Evolutionary conservation across 2,329 filamentous ascomycete species (phyloP), one percentile per base, ranked within the genome.

Genomic region (Sarocladium oryzae): DNA sequence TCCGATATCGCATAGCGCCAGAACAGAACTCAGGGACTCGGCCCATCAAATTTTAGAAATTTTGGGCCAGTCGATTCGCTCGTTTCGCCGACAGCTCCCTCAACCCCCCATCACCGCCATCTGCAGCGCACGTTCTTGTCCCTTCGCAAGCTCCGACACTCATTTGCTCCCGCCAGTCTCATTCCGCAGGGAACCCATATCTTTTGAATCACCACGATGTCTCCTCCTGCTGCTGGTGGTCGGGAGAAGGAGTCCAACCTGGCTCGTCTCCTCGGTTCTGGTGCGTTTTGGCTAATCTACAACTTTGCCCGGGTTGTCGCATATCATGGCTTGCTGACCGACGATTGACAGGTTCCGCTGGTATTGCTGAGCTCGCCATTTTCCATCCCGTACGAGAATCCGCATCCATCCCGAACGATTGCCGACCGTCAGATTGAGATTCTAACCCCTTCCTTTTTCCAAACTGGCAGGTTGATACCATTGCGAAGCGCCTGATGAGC

Each of bases 391-490:
- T 89, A 78, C 60, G 77, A 66, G 54, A 20, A 11, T 6, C 52
- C 52, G 4, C 6, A 20, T 18, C 20, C 15, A 50, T 51, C 53
- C 54, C 52, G 53, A 52, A 46, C 18, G 51, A 52, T 37, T 23
- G 33, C 40, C 36, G 26, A 43, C 43, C 3, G 15, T n/a, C 7
- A 23, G 26, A 53, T 23, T 35, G 41, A 26, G 45, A n/a, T 26
- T 24, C 50, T 54, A 35, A 54, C 43, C 11, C 7, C 15, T n/a
- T 26, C 4, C 26, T 16, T 32, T 9, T 16, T n/a, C n/a, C n/a
- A n/a, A n/a, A n/a, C n/a, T n/a, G n/a, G n/a, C n/a, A 92, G 88
- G 89, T 99, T 69, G 93, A 99, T 73, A 99, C 93, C 49, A 96
- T 95, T 63, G 92, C 93, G 57, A 99, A 99, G 79, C 89, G 93